Percentiles rank a stretch among this genome's conserved stretches.
Conservation (phyloP, 129 eudicot species). For the Apium graveolens region DNA sequence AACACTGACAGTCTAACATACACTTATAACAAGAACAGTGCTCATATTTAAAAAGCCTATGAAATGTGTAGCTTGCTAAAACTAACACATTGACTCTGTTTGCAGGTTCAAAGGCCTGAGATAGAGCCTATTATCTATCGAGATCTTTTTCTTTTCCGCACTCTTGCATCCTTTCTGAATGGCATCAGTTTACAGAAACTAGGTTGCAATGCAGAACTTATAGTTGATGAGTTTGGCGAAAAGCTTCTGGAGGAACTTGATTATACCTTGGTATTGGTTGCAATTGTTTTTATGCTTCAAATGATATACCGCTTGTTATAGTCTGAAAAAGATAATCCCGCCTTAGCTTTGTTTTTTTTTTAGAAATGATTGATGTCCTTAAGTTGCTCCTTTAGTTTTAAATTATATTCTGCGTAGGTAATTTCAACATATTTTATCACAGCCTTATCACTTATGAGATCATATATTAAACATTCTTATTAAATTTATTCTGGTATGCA, state of each 20-base stretch:
- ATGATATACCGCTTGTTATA: neutral
- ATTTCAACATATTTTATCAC: too few relatives aligned
- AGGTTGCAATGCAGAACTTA: constrained; percentile 98
- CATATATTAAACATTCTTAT: too few relatives aligned
- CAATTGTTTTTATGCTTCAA: neutral
- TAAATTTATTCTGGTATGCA: neutral
- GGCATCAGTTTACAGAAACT: constrained; percentile 92
- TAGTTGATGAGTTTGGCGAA: constrained; percentile 99
- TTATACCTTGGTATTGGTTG: constrained; percentile 81
- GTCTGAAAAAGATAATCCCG: neutral
- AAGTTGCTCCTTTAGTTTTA: neutral
- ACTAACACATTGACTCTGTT: neutral
- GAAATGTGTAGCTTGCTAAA: neutral
- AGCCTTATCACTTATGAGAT: too few relatives aligned
- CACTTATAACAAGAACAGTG: neutral
- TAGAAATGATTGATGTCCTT: neutral
- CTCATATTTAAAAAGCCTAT: neutral
- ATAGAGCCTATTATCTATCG: constrained; percentile 97
- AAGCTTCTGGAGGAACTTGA: constrained; percentile 99
- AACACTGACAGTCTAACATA: neutral
- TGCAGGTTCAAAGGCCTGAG: constrained; percentile 91
- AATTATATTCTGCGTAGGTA: neutral
- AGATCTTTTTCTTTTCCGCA: constrained; percentile 95
- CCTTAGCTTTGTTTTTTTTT: neutral
- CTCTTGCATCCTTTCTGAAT: constrained; percentile 91